Evolutionary conservation across 1,284 basidiomycete species (phyloP), one percentile per base, ranked within the genome.

Genomic region (Marasmius oreades): DNA sequence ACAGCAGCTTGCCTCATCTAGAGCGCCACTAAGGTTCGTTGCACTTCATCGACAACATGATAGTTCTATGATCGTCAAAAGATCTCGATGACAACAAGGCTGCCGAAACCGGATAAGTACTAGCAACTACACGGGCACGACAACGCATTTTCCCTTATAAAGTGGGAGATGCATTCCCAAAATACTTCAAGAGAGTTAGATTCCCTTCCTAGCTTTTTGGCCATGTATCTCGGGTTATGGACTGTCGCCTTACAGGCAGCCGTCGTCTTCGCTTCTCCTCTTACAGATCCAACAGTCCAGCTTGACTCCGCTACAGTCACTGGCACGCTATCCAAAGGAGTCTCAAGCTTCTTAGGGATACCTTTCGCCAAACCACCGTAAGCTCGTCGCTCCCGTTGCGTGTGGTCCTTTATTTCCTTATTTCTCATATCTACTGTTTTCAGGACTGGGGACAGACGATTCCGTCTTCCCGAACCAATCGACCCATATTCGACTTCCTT

Each of bases 341-440:
- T 75, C 0, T 64, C 67, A 16, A 70, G 74, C 46, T 83, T 77
- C 58, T 64, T 82, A 1, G 80, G 81, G 0, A 80, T 84, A 31
- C 81, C 81, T 0, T 85, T 77, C 57, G 81, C 81, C 3, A 54
- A 69, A 55, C 73, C 76, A 28, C 76, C 77, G 75, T 77, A 56
- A 58, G 67, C 60, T 8, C 3, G 55, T 31, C 24, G 26, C n/a
- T 51, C 20, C 16, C 7, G 10, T n/a, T 18, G 34, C 11, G 23
- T 70, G 69, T 63, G 70, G 53, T n/a, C n/a, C n/a, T n/a, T 43
- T 65, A 58, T 34, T 24, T 31, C 16, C n/a, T 26, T 18, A n/a
- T 22, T 65, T 59, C 31, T 26, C 31, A 18, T 20, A 22, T 18
- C 16, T 24, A 7, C 28, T n/a, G 14, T n/a, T 16, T 55, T 14